Percentiles rank a stretch among this genome's conserved stretches.
phyloP scores from a whole-genome alignment of 1,139 yeast genomes.

The Scheffersomyces illinoinensis region DNA sequence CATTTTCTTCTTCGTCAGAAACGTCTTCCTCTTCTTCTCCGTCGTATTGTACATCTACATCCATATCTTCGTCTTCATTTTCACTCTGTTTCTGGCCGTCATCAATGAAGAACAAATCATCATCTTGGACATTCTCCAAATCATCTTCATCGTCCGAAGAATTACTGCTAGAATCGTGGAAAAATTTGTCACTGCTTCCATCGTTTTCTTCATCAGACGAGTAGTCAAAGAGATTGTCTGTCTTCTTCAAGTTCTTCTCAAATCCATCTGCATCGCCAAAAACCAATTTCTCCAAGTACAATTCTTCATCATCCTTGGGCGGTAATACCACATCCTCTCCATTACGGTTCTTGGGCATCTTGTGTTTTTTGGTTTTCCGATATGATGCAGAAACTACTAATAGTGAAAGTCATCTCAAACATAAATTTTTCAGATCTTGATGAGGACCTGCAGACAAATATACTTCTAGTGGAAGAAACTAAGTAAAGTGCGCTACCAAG shows the following conservation, averaged over 20 bases:
- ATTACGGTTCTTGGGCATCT: slow-evolving; percentile 24
- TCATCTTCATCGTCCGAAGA: slow-evolving; percentile 29
- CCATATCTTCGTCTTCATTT: slow-evolving; percentile 37
- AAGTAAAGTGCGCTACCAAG: background rate
- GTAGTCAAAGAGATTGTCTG: slow-evolving; percentile 56
- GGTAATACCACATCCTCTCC: slow-evolving; percentile 44
- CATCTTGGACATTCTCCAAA: slow-evolving; percentile 49
- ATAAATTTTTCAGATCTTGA: background rate
- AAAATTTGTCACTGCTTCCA: slow-evolving; percentile 28
- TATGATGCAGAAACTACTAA: background rate
- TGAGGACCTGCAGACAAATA: background rate
- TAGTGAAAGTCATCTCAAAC: background rate
- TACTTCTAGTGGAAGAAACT: background rate
- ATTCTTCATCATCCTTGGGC: slow-evolving; percentile 82
- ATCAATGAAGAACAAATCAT: slow-evolving; percentile 65
- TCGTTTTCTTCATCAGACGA: slow-evolving; percentile 45
- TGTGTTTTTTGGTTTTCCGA: slow-evolving; percentile 1
- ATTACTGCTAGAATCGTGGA: slow-evolving; percentile 25
- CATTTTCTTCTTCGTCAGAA: slow-evolving; percentile 37
- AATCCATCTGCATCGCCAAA: slow-evolving; percentile 89
- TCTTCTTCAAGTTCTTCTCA: slow-evolving; percentile 60
- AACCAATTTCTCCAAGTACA: slow-evolving; percentile 75
- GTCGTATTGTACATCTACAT: slow-evolving; percentile 28
- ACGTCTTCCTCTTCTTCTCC: slow-evolving; percentile 32
- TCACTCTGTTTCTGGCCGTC: slow-evolving; percentile 43